These are phyloP conservation scores for Heterobasidion occidentale DNA, from an alignment of 1,284 basidiomycete species.

Conservation along the genomic window DNA sequence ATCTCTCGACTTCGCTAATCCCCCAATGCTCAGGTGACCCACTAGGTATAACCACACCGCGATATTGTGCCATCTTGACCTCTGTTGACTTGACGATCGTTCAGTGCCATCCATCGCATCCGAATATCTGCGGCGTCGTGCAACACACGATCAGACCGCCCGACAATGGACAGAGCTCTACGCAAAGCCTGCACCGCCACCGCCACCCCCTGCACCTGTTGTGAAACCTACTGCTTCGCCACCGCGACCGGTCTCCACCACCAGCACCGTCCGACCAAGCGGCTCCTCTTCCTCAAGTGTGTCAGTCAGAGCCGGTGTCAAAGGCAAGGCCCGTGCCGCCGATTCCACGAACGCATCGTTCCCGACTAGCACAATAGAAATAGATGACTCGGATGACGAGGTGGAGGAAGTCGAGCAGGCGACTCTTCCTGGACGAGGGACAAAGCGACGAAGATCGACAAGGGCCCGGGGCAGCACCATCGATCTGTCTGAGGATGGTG, in stretches of 20 bases:
- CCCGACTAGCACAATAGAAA: conserved; percentile 29
- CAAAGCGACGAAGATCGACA: conserved; percentile 12
- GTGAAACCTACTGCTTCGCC: conserved; percentile 1
- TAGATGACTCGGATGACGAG: conserved; percentile 45
- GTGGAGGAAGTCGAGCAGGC: conserved; percentile 12
- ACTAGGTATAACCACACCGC: conserved; percentile 36
- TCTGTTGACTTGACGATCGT: not conserved
- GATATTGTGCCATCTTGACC: not conserved
- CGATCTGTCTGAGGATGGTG: conserved; percentile 9
- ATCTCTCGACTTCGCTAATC: conserved; percentile 2
- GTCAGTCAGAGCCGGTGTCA: conserved; percentile 12
- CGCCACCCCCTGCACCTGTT: conserved; percentile 13
- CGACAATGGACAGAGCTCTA: conserved; percentile 57
- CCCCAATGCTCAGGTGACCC: conserved; percentile 49
- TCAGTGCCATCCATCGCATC: conserved; percentile 67
- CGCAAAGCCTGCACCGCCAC: conserved; percentile 37
- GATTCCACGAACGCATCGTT: conserved; percentile 8
- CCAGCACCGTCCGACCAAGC: not conserved
- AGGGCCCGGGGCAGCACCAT: conserved; percentile 8
- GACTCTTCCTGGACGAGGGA: conserved; percentile 2
- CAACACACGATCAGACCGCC: conserved; percentile 56
- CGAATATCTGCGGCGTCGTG: conserved; percentile 57
- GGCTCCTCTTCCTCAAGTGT: conserved; percentile 3
- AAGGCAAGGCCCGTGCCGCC: conserved; percentile 23
- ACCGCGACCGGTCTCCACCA: not conserved